phyloP scores from a whole-genome alignment of 371 early-diverging fungal species.

The Saksenaea oblongispora region DNA sequence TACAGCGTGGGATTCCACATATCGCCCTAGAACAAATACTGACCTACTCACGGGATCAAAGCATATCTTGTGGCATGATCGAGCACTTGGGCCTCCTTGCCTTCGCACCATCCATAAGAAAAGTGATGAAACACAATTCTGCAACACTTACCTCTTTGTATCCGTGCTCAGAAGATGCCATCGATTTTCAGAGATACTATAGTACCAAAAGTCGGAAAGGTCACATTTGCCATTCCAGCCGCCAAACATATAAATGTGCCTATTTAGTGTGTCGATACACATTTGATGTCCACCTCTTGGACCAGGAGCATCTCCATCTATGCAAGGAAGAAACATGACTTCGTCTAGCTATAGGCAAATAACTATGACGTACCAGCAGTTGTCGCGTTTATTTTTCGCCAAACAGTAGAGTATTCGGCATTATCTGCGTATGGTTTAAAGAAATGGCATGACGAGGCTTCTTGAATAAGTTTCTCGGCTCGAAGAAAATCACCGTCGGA shows the following conservation, averaged over 20 bases:
- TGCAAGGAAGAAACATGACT: no score
- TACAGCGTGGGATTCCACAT: constrained; percentile 75
- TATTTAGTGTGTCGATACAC: constrained; percentile 80
- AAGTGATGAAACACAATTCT: background rate
- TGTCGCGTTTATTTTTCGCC: constrained; percentile 61
- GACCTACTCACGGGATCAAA: constrained; percentile 74
- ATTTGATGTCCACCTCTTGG: constrained; percentile 96
- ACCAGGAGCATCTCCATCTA: constrained; percentile 44
- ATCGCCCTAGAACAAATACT: constrained; percentile 86
- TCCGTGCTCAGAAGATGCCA: constrained; percentile 82
- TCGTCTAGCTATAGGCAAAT: background rate
- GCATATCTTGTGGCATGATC: constrained; percentile 93
- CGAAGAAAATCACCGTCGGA: constrained; percentile 69
- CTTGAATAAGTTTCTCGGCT: constrained; percentile 69
- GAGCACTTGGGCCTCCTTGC: constrained; percentile 84
- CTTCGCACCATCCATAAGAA: constrained; percentile 30
- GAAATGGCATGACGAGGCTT: constrained; percentile 58
- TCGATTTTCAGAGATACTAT: constrained; percentile 50
- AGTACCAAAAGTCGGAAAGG: constrained; percentile 92
- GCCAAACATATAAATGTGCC: constrained; percentile 88
- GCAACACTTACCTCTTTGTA: constrained; percentile 43
- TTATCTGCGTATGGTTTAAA: constrained; percentile 71
- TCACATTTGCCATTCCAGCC: constrained; percentile 95
- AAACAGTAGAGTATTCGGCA: constrained; percentile 70
- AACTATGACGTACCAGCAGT: constrained; percentile 27